Evolutionary conservation across 495 filamentous ascomycete genomes (phyloP).

Genomic region (Barbatosphaeria neglecta): DNA sequence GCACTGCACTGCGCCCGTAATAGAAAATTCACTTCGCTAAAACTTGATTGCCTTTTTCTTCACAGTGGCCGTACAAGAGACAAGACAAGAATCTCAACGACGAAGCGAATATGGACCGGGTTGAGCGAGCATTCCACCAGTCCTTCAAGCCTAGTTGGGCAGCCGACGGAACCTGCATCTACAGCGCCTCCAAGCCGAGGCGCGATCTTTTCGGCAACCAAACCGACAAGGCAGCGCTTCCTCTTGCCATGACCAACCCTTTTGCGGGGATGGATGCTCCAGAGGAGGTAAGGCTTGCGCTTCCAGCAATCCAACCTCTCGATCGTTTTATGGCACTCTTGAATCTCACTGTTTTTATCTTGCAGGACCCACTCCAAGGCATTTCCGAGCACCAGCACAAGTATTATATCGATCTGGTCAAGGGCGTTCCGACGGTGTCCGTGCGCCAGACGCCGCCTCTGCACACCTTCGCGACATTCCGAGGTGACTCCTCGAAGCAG

Average conservation of each 20-base stretch:
- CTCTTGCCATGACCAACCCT: slow-evolving; percentile 3
- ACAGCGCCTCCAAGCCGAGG: slow-evolving; percentile 20
- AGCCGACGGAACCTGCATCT: slow-evolving; percentile 58
- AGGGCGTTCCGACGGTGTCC: slow-evolving; percentile 36
- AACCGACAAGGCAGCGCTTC: slow-evolving; percentile 6
- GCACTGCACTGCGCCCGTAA: slow-evolving; percentile 1
- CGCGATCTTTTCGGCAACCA: slow-evolving; percentile 12
- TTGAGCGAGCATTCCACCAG: slow-evolving; percentile 48
- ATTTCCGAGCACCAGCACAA: not conserved
- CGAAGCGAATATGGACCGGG: slow-evolving; percentile 2
- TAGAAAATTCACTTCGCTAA: slow-evolving; percentile 18
- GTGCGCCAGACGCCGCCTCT: not conserved
- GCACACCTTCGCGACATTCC: slow-evolving; percentile 1
- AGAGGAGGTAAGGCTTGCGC: not conserved
- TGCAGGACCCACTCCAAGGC: slow-evolving; percentile 5
- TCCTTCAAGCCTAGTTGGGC: slow-evolving; percentile 72
- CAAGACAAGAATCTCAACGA: slow-evolving; percentile 52
- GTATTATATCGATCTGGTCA: slow-evolving; percentile 7
- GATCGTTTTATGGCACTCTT: no score
- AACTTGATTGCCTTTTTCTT: slow-evolving; percentile 28
- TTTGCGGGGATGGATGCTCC: slow-evolving; percentile 22
- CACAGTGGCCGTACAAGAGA: slow-evolving; percentile 82
- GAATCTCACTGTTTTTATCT: slow-evolving; percentile 11
- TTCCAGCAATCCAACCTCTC: no score
- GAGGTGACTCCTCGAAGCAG: slow-evolving; percentile 10